phyloP scores from a whole-genome alignment of 192 early-diverging fungal species.

The Entomortierella parvispora region DNA sequence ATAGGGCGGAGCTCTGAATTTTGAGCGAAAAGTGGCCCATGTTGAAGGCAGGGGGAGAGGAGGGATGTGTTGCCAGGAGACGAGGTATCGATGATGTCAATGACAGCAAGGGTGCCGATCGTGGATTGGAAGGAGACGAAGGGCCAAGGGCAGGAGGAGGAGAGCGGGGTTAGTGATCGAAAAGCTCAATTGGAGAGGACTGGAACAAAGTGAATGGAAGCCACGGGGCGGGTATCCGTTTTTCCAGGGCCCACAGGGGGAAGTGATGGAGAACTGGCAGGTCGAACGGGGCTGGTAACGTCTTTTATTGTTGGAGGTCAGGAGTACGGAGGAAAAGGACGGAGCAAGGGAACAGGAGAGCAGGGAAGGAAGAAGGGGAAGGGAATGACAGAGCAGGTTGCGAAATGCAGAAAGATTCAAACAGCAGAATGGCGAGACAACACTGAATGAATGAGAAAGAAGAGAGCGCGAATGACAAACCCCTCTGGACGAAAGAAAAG shows the following conservation, averaged over 20 bases:
- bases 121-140: too few relatives aligned
- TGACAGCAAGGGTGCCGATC: too few relatives aligned
- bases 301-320: too few relatives aligned
- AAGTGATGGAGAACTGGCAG: too few relatives aligned
- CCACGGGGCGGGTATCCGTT: too few relatives aligned
- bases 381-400: neutral
- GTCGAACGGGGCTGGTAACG: too few relatives aligned
- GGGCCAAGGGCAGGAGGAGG: too few relatives aligned
- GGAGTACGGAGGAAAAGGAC: neutral
- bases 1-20: slow-evolving; percentile 44
- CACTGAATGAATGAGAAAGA: neutral
- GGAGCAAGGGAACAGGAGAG: neutral
- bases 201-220: too few relatives aligned
- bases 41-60: neutral
- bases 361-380: neutral
- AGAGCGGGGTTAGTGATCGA: too few relatives aligned
- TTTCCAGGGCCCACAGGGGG: too few relatives aligned
- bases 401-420: neutral
- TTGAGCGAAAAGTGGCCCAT: slow-evolving; percentile 41
- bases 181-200: too few relatives aligned
- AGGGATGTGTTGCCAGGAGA: neutral
- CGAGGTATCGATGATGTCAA: neutral
- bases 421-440: neutral
- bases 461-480: neutral
- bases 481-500: neutral